A percentile compares a stretch with the other conserved stretches of the same genome.
These are phyloP conservation scores for Calamus simplicifolius DNA, from an alignment of 176 grass and related monocot genomes.

Conservation along the genomic window DNA sequence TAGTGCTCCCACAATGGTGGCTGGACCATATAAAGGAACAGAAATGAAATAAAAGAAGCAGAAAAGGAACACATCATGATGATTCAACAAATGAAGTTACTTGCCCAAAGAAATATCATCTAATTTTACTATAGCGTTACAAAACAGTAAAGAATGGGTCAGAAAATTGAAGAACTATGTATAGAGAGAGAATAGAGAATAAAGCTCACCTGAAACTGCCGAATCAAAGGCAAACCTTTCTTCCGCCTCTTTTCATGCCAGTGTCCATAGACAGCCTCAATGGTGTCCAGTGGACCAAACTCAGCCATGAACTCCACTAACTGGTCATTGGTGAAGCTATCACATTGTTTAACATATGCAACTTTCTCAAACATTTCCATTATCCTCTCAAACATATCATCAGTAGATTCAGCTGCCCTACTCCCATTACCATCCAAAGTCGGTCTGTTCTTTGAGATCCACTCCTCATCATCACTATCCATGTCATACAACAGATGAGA, in stretches of 20 bases:
- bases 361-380: conserved; percentile 93
- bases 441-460: conserved; percentile 39
- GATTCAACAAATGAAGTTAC: too few relatives aligned
- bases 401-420: conserved; percentile 31
- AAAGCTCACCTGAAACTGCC: conserved; percentile 19
- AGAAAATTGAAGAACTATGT: neutral
- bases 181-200: conserved; percentile 12
- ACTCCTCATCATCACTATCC: conserved; percentile 91
- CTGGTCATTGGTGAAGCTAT: conserved; percentile 58
- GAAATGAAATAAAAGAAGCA: neutral
- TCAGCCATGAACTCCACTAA: conserved; percentile 60
- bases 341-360: conserved; percentile 51
- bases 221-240: conserved; percentile 80
- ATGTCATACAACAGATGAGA: conserved; percentile 85
- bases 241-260: conserved; percentile 79
- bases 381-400: conserved; percentile 74
- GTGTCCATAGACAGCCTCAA: conserved; percentile 51
- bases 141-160: neutral
- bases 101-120: neutral
- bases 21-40: conserved; percentile 40
- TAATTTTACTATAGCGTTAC: neutral
- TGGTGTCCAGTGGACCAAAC: conserved; percentile 34
- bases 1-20: conserved; percentile 74
- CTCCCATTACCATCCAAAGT: conserved; percentile 16
- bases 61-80: neutral